Base-by-base conservation (phyloP, 2,329 filamentous ascomycete species). In the Penicillium brasilianum region DNA sequence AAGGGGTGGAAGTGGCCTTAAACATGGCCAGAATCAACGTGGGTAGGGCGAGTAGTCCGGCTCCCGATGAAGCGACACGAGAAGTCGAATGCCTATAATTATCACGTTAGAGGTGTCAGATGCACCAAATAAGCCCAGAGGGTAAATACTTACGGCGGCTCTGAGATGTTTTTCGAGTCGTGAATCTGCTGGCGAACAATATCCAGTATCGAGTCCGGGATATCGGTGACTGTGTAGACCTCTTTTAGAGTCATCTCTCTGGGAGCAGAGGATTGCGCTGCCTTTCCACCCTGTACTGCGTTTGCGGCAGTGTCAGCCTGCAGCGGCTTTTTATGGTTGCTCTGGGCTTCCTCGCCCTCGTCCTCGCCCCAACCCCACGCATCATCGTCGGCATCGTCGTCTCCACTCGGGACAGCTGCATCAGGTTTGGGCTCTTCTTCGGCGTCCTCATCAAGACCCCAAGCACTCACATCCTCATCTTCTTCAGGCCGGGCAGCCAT, bases 331-430 rank as follows among this genome's bases (percentile, higher is more conserved):
- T 57, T 54, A 36, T 71, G 66, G 55, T 52, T 76, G 59, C 68
- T 78, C 65, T 55, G 75, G 66, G 64, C 73, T 53, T 78, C 71
- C 18, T 80, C 77, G 7, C 90, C 90, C 39, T 80, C 77, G 8
- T 90, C 90, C 37, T 93, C 92, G 22, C 87, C 90, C 91, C 93
- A 96, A 3, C 90, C 92, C 90, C 92, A 96, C 28, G 92, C 91
- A 62, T 92, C 91, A 14, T 80, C 81, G 8, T 68, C 72, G 55
- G 68, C 72, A 55, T 77, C 77, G 57, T 78, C 78, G 4, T 77
- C 75, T 37, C 72, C 74, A 8, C 66, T 55, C 11, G 53, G 36
- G 43, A 57, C 46, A 41, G 51, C 34, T 25, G 59, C 55, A 32
- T 66, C 59, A 28, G 58, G 62, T 34, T 71, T 66, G 7, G 65